Evolutionary conservation across 2,329 filamentous ascomycete species (phyloP).

Genomic region (Periconia sp.): DNA sequence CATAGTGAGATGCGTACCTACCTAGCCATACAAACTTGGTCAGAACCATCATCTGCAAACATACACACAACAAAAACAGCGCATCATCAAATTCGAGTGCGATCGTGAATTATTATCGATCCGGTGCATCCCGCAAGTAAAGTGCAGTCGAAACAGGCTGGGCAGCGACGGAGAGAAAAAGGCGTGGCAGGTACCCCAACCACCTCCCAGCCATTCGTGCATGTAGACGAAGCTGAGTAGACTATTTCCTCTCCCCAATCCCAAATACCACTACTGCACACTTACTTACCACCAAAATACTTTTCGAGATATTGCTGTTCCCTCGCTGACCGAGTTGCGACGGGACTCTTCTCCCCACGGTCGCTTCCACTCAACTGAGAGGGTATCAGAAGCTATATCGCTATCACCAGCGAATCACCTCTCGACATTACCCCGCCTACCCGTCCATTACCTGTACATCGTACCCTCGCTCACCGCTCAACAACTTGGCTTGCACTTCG

Average conservation of each 20-base stretch:
- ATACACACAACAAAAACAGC: not conserved
- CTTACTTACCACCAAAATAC: not conserved
- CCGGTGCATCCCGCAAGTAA: not conserved
- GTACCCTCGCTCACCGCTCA: constrained; percentile 10
- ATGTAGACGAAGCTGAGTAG: constrained; percentile 27
- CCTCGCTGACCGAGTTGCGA: constrained; percentile 13
- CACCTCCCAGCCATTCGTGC: constrained; percentile 27
- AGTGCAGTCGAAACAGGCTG: not conserved
- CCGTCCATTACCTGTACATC: constrained; percentile 13
- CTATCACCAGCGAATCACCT: constrained; percentile 16
- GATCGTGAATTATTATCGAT: not conserved
- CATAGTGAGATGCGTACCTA: not conserved
- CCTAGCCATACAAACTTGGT: not conserved
- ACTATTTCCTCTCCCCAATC: constrained; percentile 32
- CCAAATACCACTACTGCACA: constrained; percentile 1
- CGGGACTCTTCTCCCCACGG: constrained; percentile 10
- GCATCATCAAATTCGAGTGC: not conserved
- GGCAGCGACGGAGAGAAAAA: constrained; percentile 14
- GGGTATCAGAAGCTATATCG: constrained; percentile 6
- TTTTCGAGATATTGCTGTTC: not conserved
- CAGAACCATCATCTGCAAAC: not conserved
- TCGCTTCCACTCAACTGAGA: not conserved
- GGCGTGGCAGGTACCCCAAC: constrained; percentile 23
- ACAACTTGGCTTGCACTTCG: not conserved
- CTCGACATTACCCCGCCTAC: constrained; percentile 15